phyloP scores from a whole-genome alignment of 2,329 filamentous ascomycete species.

The Juglanconis oblonga region DNA sequence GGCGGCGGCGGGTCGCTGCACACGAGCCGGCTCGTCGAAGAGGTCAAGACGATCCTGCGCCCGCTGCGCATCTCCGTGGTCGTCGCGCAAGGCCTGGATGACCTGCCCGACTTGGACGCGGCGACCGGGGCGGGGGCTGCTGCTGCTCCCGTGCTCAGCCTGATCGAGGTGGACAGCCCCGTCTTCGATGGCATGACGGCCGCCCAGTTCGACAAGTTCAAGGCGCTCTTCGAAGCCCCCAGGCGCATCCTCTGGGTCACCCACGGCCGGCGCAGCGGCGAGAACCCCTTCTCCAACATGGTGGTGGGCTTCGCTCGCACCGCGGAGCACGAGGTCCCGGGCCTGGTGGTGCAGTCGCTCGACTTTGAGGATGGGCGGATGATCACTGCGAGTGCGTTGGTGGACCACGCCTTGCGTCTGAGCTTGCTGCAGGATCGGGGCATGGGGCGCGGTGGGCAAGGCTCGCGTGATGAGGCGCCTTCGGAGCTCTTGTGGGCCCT shows the following conservation, averaged over 20 bases:
- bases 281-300: slow-evolving; percentile 26
- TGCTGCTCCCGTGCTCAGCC: slow-evolving; percentile 19
- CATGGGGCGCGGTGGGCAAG: too few species aligned
- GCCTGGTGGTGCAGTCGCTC: slow-evolving; percentile 21
- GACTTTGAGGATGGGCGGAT: slow-evolving; percentile 18
- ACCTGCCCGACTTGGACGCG: neutral
- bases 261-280: slow-evolving; percentile 10
- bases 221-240: slow-evolving; percentile 17
- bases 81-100: neutral
- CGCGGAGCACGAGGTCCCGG: slow-evolving; percentile 16
- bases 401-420: too few species aligned
- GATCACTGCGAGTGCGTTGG: too few species aligned
- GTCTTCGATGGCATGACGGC: slow-evolving; percentile 22
- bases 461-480: too few species aligned
- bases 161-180: slow-evolving; percentile 27
- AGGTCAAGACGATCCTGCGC: neutral
- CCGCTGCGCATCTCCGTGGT: neutral
- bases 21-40: neutral
- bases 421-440: too few species aligned
- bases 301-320: slow-evolving; percentile 23
- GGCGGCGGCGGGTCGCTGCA: neutral
- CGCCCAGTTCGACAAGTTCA: slow-evolving; percentile 14
- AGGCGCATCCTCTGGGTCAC: slow-evolving; percentile 27
- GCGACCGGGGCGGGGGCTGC: too few species aligned
- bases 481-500: too few species aligned